phyloP scores from a whole-genome alignment of 108 stramenopile species.

The Nitzschia inconspicua region DNA sequence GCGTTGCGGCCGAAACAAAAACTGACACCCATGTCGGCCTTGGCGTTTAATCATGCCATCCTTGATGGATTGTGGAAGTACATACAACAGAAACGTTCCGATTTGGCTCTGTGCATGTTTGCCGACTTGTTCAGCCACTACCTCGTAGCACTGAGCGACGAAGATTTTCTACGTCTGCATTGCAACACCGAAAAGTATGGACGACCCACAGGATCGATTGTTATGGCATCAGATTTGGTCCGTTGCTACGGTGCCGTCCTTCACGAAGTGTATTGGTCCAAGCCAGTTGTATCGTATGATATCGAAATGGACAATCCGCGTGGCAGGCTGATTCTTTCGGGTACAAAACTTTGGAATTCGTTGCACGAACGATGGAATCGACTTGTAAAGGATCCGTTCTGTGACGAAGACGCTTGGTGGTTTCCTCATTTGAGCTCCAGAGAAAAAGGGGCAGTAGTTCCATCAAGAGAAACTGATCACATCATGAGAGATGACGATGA shows the following conservation, averaged over 20 bases:
- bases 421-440: constrained; percentile 58
- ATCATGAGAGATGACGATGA: constrained; percentile 29
- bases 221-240: constrained; percentile 54
- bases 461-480: constrained; percentile 27
- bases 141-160: constrained; percentile 71
- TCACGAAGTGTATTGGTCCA: constrained; percentile 71
- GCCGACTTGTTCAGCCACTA: constrained; percentile 76
- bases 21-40: constrained; percentile 43
- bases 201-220: no score
- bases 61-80: constrained; percentile 16
- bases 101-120: constrained; percentile 44
- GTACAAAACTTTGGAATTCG: constrained; percentile 83
- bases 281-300: constrained; percentile 56
- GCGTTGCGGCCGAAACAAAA: constrained; percentile 39
- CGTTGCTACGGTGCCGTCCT: constrained; percentile 30
- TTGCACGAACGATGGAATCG: constrained; percentile 85
- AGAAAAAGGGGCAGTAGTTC: constrained; percentile 44
- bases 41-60: constrained; percentile 26
- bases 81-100: not conserved
- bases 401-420: constrained; percentile 75
- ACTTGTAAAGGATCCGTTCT: constrained; percentile 59
- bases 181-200: constrained; percentile 1
- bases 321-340: constrained; percentile 61
- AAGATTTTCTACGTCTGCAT: constrained; percentile 57
- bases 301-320: constrained; percentile 16